Evolutionary conservation across 2,329 filamentous ascomycete genomes (phyloP).

Genomic region (Fusarium sp.): DNA sequence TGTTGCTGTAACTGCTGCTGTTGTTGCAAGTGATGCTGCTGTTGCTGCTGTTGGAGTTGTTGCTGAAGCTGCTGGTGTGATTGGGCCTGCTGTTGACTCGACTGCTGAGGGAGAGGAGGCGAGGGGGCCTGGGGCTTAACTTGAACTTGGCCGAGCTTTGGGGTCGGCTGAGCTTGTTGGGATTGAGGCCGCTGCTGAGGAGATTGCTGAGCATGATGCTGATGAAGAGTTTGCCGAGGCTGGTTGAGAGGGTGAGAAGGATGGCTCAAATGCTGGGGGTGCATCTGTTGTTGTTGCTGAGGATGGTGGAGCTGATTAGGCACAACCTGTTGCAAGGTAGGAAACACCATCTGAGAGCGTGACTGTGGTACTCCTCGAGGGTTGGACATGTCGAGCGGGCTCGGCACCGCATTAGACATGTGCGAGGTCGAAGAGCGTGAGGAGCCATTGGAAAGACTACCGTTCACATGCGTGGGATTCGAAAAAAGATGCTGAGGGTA

Average conservation of each 20-base stretch:
- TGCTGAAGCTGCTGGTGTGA: slow-evolving; percentile 48
- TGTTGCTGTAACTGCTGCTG: slow-evolving; percentile 49
- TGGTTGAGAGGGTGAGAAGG: slow-evolving; percentile 46
- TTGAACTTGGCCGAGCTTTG: slow-evolving; percentile 51
- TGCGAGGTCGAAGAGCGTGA: slow-evolving; percentile 60
- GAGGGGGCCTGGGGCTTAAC: slow-evolving; percentile 51
- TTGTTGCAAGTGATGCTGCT: slow-evolving; percentile 46
- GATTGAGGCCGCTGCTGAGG: slow-evolving; percentile 55
- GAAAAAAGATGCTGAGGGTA: slow-evolving; percentile 68
- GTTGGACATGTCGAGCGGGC: slow-evolving; percentile 60
- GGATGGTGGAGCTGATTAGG: slow-evolving; percentile 60
- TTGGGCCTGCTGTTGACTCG: slow-evolving; percentile 44
- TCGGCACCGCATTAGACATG: slow-evolving; percentile 62
- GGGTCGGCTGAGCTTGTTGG: slow-evolving; percentile 50
- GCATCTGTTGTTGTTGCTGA: slow-evolving; percentile 54
- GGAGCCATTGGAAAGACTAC: slow-evolving; percentile 62
- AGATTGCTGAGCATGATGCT: slow-evolving; percentile 49
- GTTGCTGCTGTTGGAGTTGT: slow-evolving; percentile 47
- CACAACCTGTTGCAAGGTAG: slow-evolving; percentile 57
- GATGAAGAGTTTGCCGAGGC: slow-evolving; percentile 45
- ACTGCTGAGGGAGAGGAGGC: slow-evolving; percentile 50
- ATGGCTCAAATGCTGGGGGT: slow-evolving; percentile 52
- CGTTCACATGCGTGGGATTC: slow-evolving; percentile 60
- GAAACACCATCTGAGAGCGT: slow-evolving; percentile 59
- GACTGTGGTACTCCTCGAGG: slow-evolving; percentile 58